Evolutionary conservation across 1,284 basidiomycete genomes (phyloP).

Genomic region (Microbotryum saponariae): DNA sequence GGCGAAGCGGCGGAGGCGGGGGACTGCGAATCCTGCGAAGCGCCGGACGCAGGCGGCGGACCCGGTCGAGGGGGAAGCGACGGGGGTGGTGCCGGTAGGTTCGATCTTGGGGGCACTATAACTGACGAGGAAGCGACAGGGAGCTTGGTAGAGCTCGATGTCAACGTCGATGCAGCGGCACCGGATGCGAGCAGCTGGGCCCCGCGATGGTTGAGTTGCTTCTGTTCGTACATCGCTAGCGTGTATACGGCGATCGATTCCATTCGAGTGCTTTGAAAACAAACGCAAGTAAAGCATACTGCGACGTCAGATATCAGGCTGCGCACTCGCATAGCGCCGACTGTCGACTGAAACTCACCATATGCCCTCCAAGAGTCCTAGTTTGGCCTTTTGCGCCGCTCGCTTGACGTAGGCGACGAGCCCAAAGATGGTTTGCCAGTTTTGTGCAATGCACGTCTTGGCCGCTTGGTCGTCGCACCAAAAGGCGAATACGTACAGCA

Average conservation of each 20-base stretch:
- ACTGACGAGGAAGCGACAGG: background rate
- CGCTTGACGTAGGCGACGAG: slow-evolving; percentile 32
- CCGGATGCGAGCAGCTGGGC: slow-evolving; percentile 9
- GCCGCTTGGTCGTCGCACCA: slow-evolving; percentile 46
- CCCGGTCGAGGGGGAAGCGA: background rate
- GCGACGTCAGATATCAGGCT: no score
- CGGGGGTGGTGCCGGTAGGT: background rate
- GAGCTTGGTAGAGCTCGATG: background rate
- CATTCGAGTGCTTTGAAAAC: slow-evolving; percentile 11
- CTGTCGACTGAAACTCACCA: slow-evolving; percentile 14
- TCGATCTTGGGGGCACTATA: background rate
- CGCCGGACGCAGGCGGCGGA: slow-evolving; percentile 4
- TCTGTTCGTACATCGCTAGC: slow-evolving; percentile 29
- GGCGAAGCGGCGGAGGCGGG: background rate
- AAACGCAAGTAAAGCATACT: background rate
- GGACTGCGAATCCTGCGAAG: background rate
- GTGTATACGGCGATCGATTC: slow-evolving; percentile 24
- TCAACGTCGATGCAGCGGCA: background rate
- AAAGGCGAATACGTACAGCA: slow-evolving; percentile 47
- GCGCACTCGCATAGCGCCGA: no score
- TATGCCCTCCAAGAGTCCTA: slow-evolving; percentile 12
- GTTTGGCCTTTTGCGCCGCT: slow-evolving; percentile 23
- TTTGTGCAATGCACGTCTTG: slow-evolving; percentile 16
- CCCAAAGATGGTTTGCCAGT: slow-evolving; percentile 35
- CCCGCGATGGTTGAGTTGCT: slow-evolving; percentile 17